Percentiles rank a stretch among this genome's conserved stretches.
These are phyloP conservation scores for Baudoinia panamericana DNA, from an alignment of 495 filamentous ascomycete species.

Conservation along the genomic window DNA sequence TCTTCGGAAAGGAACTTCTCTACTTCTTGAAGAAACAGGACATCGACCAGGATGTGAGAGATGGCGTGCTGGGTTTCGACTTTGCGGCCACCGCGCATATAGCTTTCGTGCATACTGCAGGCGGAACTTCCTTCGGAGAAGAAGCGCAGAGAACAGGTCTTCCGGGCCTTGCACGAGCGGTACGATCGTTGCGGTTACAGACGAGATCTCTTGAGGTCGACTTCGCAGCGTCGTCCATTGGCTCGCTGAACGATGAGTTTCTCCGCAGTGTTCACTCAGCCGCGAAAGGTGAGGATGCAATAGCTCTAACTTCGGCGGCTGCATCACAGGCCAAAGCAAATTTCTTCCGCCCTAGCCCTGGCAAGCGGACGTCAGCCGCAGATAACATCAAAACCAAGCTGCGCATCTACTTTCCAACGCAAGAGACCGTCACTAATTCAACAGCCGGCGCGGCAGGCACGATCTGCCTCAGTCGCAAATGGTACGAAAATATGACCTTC, in stretches of 20 bases:
- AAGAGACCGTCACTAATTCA: conserved; percentile 53
- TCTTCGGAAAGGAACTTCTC: conserved; percentile 56
- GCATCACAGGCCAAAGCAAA: conserved; percentile 8
- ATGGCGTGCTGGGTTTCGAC: conserved; percentile 54
- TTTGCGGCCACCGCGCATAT: conserved; percentile 53
- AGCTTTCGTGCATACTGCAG: conserved; percentile 70
- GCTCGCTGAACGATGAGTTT: conserved; percentile 54
- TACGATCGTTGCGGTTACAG: conserved; percentile 43
- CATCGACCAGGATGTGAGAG: conserved; percentile 47
- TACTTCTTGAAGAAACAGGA: conserved; percentile 58
- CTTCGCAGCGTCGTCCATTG: conserved; percentile 58
- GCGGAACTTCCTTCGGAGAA: conserved; percentile 37
- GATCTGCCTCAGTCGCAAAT: conserved; percentile 58
- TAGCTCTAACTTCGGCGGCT: neutral
- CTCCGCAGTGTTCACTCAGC: conserved; percentile 62
- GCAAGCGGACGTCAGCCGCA: conserved; percentile 6
- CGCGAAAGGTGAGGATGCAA: conserved; percentile 42
- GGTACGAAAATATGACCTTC: conserved; percentile 53
- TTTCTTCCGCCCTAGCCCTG: conserved; percentile 20
- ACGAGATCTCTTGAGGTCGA: conserved; percentile 29
- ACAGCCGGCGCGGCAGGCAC: conserved; percentile 56
- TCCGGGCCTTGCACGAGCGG: conserved; percentile 50
- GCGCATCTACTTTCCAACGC: conserved; percentile 72
- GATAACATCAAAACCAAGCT: conserved; percentile 40
- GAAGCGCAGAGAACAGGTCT: conserved; percentile 52